phyloP scores from a whole-genome alignment of 768 basidiomycete species.

The Lepiota brunneoincarnata region DNA sequence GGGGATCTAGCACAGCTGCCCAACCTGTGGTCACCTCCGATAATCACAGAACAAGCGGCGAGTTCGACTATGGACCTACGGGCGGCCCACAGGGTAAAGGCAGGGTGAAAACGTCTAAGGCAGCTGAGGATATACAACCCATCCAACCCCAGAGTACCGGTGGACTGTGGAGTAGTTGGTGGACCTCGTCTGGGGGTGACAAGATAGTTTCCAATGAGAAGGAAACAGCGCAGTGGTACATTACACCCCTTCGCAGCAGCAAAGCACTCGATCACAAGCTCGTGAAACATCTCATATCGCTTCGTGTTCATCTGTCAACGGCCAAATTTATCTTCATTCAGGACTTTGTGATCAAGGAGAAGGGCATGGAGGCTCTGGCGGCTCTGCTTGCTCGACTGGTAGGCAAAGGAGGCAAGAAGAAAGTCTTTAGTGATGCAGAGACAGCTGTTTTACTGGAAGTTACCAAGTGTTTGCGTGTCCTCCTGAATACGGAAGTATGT shows the following conservation, averaged over 20 bases:
- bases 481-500: conserved; percentile 83
- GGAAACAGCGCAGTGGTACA: conserved; percentile 60
- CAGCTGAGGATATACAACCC: conserved; percentile 32
- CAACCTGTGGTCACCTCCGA: conserved; percentile 31
- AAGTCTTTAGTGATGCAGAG: conserved; percentile 60
- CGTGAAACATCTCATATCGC: conserved; percentile 73
- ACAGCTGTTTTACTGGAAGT: conserved; percentile 67
- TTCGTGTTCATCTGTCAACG: conserved; percentile 85
- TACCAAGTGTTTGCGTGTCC: conserved; percentile 74
- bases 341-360: conserved; percentile 64
- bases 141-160: conserved; percentile 71
- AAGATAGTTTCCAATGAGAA: conserved; percentile 31
- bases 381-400: conserved; percentile 58
- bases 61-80: conserved; percentile 25
- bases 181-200: conserved; percentile 64
- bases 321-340: conserved; percentile 76
- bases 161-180: conserved; percentile 74
- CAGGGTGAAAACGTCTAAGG: conserved; percentile 27
- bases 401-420: conserved; percentile 64
- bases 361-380: conserved; percentile 66
- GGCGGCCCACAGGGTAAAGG: conserved; percentile 21
- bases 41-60: conserved; percentile 34
- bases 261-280: conserved; percentile 59
- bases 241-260: conserved; percentile 53
- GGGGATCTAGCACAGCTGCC: conserved; percentile 46